These are phyloP conservation scores for Auriscalpium microsporum DNA, from an alignment of 768 basidiomycete genomes.

Conservation along the genomic window DNA sequence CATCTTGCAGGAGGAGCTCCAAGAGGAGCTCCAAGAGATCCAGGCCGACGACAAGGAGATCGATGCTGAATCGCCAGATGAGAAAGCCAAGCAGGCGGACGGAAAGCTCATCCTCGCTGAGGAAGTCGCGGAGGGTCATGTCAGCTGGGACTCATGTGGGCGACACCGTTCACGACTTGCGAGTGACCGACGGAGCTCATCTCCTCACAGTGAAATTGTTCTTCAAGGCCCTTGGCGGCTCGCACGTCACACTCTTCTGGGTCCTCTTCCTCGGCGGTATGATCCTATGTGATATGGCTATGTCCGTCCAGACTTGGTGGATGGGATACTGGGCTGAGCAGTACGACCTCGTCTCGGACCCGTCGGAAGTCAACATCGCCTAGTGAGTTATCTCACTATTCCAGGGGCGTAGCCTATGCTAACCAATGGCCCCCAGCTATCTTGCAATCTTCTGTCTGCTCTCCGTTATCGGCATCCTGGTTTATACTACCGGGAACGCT, in stretches of 20 bases:
- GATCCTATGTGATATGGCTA: conserved; percentile 16
- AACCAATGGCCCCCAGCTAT: conserved; percentile 30
- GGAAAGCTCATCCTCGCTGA: conserved; percentile 61
- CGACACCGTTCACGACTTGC: conserved; percentile 6
- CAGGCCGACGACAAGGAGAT: conserved; percentile 20
- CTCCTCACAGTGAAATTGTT: conserved; percentile 22
- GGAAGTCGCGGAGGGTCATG: conserved; percentile 52
- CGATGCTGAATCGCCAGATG: conserved; percentile 15
- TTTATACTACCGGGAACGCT: conserved; percentile 9
- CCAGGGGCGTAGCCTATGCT: too few species aligned
- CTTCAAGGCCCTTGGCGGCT: conserved; percentile 20
- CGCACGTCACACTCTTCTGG: conserved; percentile 26
- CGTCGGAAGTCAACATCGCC: conserved; percentile 26
- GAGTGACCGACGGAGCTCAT: not conserved
- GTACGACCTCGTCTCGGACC: conserved; percentile 24
- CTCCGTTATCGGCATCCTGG: not conserved
- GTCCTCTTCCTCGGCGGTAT: conserved; percentile 13
- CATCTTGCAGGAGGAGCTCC: conserved; percentile 22
- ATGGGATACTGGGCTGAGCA: conserved; percentile 39
- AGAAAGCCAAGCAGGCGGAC: conserved; percentile 20
- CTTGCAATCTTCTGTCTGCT: conserved; percentile 30
- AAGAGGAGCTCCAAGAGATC: conserved; percentile 17
- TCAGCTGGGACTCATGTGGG: conserved; percentile 39
- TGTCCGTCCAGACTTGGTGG: conserved; percentile 30
- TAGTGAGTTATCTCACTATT: conserved; percentile 16